phyloP scores from a whole-genome alignment of 1,139 yeast species.

The Lizanozyma gosingica region DNA sequence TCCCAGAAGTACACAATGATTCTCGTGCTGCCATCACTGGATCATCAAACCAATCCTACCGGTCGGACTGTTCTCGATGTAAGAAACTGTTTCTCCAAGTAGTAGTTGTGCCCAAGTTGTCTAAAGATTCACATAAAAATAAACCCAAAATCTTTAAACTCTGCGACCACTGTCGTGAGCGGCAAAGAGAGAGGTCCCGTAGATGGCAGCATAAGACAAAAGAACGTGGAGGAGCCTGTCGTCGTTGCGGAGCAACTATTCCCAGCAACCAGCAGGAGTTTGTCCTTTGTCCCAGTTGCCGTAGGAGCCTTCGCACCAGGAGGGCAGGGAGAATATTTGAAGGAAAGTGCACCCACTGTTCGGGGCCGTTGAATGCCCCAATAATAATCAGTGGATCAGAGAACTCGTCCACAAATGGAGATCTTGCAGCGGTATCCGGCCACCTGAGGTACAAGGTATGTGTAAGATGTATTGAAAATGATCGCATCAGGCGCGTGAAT shows the following conservation, averaged over 20 bases:
- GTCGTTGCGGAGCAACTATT: constrained; percentile 51
- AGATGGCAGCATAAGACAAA: constrained; percentile 59
- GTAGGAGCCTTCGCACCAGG: constrained; percentile 43
- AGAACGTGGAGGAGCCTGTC: constrained; percentile 52
- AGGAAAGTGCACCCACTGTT: constrained; percentile 62
- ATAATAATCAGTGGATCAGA: constrained; percentile 18
- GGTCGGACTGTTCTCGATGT: constrained; percentile 41
- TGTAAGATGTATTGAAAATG: constrained; percentile 52
- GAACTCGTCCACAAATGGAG: background rate
- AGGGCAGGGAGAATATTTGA: constrained; percentile 52
- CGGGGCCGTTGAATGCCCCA: constrained; percentile 47
- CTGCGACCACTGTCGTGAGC: constrained; percentile 55
- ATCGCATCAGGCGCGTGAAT: constrained; percentile 45
- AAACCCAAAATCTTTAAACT: constrained; percentile 45
- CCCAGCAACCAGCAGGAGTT: constrained; percentile 41
- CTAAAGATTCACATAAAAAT: constrained; percentile 18
- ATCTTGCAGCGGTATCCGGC: background rate
- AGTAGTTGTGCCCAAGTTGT: constrained; percentile 23
- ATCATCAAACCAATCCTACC: background rate
- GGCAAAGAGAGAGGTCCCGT: constrained; percentile 53
- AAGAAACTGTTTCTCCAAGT: constrained; percentile 48
- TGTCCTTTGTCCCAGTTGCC: constrained; percentile 53
- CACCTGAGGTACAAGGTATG: constrained; percentile 45
- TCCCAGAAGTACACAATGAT: background rate
- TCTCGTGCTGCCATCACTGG: background rate